Percentiles rank a stretch among this genome's conserved stretches.
phyloP scores from a whole-genome alignment of 257 asterid species.

The Osmanthus fragrans region DNA sequence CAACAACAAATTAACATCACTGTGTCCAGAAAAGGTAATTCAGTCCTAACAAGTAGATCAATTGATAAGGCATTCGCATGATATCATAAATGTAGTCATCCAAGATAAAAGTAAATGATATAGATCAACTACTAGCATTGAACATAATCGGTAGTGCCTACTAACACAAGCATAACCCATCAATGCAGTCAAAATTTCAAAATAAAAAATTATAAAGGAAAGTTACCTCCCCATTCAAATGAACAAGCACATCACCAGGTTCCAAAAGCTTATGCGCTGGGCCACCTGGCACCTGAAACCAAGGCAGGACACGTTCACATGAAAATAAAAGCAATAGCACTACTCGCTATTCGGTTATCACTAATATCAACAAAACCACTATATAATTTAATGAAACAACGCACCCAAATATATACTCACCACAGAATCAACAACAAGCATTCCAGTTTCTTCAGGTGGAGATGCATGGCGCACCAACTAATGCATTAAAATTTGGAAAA shows the following conservation, averaged over 20 bases:
- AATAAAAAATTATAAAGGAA: slow-evolving; percentile 8
- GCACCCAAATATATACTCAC: slow-evolving; percentile 48
- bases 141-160: slow-evolving; percentile 8
- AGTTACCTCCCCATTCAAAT: slow-evolving; percentile 87
- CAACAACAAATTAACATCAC: neutral
- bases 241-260: slow-evolving; percentile 98
- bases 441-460: slow-evolving; percentile 95
- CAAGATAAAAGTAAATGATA: slow-evolving; percentile 14
- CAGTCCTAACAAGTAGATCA: neutral
- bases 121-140: slow-evolving; percentile 2
- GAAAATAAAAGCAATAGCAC: slow-evolving; percentile 11
- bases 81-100: neutral
- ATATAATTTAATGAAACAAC: slow-evolving; percentile 4
- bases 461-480: slow-evolving; percentile 90
- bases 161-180: slow-evolving; percentile 10
- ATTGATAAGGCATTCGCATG: neutral
- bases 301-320: slow-evolving; percentile 24
- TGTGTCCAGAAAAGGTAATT: neutral
- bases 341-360: slow-evolving; percentile 3
- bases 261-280: slow-evolving; percentile 90
- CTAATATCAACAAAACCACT: slow-evolving; percentile 1
- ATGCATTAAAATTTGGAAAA: slow-evolving; percentile 26
- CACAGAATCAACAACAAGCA: slow-evolving; percentile 98
- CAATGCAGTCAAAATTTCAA: neutral
- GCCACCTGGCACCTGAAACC: slow-evolving; percentile 89